Conservation (phyloP, 1,284 basidiomycete genomes). For the Ceratobasidium sp. region DNA sequence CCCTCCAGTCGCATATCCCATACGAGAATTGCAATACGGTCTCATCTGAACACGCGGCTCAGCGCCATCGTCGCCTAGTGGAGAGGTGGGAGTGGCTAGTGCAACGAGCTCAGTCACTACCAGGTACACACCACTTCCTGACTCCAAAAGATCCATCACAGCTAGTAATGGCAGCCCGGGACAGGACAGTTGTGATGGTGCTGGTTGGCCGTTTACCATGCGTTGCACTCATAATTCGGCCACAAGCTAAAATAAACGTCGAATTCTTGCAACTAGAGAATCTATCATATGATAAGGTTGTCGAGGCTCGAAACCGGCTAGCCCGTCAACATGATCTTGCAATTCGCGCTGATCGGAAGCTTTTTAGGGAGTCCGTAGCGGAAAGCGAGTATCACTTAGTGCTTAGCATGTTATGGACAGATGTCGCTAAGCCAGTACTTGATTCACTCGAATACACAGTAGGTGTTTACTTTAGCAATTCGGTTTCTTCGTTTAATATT, state of each 20-base stretch:
- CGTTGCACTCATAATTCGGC: constrained; percentile 45
- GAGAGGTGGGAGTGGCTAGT: constrained; percentile 50
- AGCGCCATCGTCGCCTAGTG: constrained; percentile 46
- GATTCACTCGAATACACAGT: constrained; percentile 15
- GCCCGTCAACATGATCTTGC: too few species aligned
- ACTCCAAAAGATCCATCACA: neutral
- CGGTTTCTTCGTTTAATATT: neutral
- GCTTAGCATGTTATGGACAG: constrained; percentile 40
- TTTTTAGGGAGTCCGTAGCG: neutral
- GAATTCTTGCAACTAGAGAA: neutral
- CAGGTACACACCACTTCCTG: constrained; percentile 38
- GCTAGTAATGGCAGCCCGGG: constrained; percentile 25
- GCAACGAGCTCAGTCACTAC: constrained; percentile 18
- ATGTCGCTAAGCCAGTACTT: constrained; percentile 39
- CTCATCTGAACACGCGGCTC: neutral
- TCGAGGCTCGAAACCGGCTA: too few species aligned
- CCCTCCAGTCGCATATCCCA: too few species aligned
- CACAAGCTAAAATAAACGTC: neutral
- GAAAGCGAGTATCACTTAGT: constrained; percentile 5
- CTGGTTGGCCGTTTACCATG: constrained; percentile 38
- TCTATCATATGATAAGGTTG: too few species aligned
- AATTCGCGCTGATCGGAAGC: too few species aligned
- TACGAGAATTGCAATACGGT: too few species aligned
- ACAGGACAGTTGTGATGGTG: constrained; percentile 45
- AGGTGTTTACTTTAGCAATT: neutral